These are phyloP conservation scores for Eucalyptus decipiens DNA, from an alignment of 345 rosid genomes.

Conservation along the genomic window DNA sequence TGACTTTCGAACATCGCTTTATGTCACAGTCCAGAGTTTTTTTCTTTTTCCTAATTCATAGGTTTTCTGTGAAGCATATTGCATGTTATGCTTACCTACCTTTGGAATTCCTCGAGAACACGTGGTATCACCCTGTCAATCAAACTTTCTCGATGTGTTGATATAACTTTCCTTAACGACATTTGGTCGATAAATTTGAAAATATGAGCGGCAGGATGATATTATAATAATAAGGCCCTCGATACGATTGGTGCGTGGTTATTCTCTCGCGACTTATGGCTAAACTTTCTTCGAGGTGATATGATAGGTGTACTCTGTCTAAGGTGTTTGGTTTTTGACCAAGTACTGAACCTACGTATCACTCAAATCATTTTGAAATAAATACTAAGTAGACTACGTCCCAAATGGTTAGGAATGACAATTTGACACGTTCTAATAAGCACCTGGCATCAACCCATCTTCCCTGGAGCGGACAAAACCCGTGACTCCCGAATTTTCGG, in stretches of 20 bases:
- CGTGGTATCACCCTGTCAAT: neutral
- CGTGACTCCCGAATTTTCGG: neutral
- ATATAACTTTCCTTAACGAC: neutral
- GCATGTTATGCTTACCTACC: neutral
- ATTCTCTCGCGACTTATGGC: neutral
- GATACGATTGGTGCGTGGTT: neutral
- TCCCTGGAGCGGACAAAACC: neutral
- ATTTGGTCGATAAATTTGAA: neutral
- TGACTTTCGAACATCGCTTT: neutral
- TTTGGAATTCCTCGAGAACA: neutral
- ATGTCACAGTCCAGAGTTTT: neutral
- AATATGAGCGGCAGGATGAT: neutral
- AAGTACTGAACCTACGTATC: neutral
- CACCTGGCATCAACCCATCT: neutral
- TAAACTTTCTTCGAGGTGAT: neutral
- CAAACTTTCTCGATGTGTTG: neutral
- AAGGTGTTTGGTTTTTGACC: neutral
- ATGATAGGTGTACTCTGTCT: neutral
- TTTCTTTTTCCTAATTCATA: neutral
- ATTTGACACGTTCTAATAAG: neutral
- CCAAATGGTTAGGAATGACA: neutral
- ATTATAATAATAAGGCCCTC: neutral
- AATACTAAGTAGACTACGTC: neutral
- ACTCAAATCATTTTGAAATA: neutral
- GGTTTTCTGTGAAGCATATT: neutral